Conservation (phyloP, 2,329 filamentous ascomycete genomes). For the Amylocarpus encephaloides region DNA sequence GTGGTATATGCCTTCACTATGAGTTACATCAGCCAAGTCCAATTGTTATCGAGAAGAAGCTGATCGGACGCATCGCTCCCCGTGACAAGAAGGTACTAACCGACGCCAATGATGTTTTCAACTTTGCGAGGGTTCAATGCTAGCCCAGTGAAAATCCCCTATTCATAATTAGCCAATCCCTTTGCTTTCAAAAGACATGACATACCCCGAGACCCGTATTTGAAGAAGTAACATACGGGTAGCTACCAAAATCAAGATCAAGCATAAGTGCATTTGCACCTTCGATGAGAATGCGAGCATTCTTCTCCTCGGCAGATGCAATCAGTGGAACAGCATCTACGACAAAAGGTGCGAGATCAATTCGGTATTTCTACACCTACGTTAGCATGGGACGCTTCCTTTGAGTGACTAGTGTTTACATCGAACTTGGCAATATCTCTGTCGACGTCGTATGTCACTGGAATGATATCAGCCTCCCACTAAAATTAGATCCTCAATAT, state of each 20-base stretch:
- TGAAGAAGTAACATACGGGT: slow-evolving; percentile 40
- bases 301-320: slow-evolving; percentile 50
- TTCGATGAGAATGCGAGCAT: slow-evolving; percentile 59
- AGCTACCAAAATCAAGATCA: slow-evolving; percentile 50
- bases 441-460: slow-evolving; percentile 51
- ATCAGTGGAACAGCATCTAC: slow-evolving; percentile 61
- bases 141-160: slow-evolving; percentile 55
- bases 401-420: slow-evolving; percentile 13
- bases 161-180: not conserved
- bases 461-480: not conserved
- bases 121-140: slow-evolving; percentile 55
- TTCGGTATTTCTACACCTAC: slow-evolving; percentile 40
- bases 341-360: slow-evolving; percentile 51
- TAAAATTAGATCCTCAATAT: not conserved
- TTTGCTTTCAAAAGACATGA: not conserved
- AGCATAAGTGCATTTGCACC: slow-evolving; percentile 60
- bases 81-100: not conserved
- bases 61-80: not conserved
- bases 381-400: not conserved
- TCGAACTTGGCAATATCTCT: slow-evolving; percentile 60
- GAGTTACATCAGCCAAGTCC: not conserved
- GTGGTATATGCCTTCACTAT: slow-evolving; percentile 61
- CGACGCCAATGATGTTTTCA: slow-evolving; percentile 54
- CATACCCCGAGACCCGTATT: slow-evolving; percentile 49
- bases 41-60: not conserved